Evolutionary conservation across 2,329 filamentous ascomycete genomes (phyloP).

Genomic region (Monilinia aucupariae): DNA sequence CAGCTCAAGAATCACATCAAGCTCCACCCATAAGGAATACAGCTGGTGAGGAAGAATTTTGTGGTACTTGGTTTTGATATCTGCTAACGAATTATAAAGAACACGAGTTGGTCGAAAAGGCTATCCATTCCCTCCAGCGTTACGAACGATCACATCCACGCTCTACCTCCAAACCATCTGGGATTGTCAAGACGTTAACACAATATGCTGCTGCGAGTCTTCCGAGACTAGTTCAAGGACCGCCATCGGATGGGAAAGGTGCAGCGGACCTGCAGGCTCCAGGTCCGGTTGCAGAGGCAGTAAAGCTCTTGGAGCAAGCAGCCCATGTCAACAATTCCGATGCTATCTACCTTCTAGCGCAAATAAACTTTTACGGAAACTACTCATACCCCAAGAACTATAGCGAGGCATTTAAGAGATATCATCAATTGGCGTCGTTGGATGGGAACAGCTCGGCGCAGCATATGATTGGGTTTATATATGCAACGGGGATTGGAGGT

Average conservation of each 20-base stretch:
- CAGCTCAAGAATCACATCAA: conserved; percentile 28
- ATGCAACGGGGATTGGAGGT: conserved; percentile 83
- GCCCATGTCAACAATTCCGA: conserved; percentile 60
- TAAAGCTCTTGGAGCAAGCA: conserved; percentile 53
- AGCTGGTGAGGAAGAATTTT: conserved; percentile 26
- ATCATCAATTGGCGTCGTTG: conserved; percentile 67
- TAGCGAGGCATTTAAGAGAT: conserved; percentile 70
- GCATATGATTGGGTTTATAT: conserved; percentile 92
- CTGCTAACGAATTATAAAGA: conserved; percentile 31
- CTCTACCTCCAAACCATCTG: conserved; percentile 45
- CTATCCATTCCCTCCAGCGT: conserved; percentile 34
- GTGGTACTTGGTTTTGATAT: background rate
- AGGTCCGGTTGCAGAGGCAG: conserved; percentile 51
- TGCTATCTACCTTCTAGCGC: conserved; percentile 81
- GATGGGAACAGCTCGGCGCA: conserved; percentile 89
- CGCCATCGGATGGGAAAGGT: conserved; percentile 35
- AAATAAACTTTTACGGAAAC: conserved; percentile 97
- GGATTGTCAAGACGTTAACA: conserved; percentile 50
- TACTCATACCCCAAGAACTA: conserved; percentile 83
- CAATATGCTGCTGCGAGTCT: conserved; percentile 60
- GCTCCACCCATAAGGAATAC: conserved; percentile 25
- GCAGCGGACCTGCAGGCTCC: conserved; percentile 39
- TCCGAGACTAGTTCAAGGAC: conserved; percentile 57
- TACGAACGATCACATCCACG: conserved; percentile 32
- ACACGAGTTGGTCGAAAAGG: conserved; percentile 35